Evolutionary conservation across 1,139 yeast species (phyloP).

Genomic region (Arxiozyma heterogenica): DNA sequence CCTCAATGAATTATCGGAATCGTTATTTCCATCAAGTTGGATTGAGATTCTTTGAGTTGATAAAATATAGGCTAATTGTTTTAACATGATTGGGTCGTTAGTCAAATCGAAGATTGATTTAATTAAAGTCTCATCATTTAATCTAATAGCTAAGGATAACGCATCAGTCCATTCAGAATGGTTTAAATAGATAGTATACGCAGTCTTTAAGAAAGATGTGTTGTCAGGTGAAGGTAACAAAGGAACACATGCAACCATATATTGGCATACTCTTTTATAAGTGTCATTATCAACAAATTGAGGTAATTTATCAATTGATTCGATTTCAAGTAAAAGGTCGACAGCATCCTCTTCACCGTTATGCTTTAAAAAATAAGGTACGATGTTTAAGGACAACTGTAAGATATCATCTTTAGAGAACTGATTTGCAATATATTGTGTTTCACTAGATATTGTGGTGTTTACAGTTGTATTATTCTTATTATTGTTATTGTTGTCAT

Average conservation of each 20-base stretch:
- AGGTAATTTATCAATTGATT: slow-evolving; percentile 72
- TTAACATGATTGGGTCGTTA: slow-evolving; percentile 61
- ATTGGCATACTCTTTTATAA: slow-evolving; percentile 80
- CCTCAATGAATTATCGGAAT: slow-evolving; percentile 48
- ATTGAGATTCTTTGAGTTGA: slow-evolving; percentile 83
- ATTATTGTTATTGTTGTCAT: slow-evolving; percentile 8
- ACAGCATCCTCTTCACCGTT: slow-evolving; percentile 99
- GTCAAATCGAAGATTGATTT: slow-evolving; percentile 72
- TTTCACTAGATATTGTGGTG: slow-evolving; percentile 3
- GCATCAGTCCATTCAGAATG: slow-evolving; percentile 86
- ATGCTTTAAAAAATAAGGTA: slow-evolving; percentile 84
- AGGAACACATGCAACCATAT: slow-evolving; percentile 93
- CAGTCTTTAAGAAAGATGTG: slow-evolving; percentile 74
- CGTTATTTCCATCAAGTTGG: slow-evolving; percentile 65
- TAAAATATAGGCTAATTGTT: slow-evolving; percentile 84
- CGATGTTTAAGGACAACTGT: slow-evolving; percentile 63
- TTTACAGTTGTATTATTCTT: background rate
- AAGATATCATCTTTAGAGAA: slow-evolving; percentile 41
- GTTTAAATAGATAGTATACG: slow-evolving; percentile 75
- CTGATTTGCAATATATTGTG: slow-evolving; percentile 10
- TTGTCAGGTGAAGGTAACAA: slow-evolving; percentile 94
- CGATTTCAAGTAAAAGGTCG: slow-evolving; percentile 82
- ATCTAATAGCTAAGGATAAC: slow-evolving; percentile 74
- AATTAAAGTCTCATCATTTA: slow-evolving; percentile 74
- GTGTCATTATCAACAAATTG: slow-evolving; percentile 80